These are phyloP conservation scores for Pythium apleroticum DNA, from an alignment of 352 stramenopile genomes.

Conservation along the genomic window DNA sequence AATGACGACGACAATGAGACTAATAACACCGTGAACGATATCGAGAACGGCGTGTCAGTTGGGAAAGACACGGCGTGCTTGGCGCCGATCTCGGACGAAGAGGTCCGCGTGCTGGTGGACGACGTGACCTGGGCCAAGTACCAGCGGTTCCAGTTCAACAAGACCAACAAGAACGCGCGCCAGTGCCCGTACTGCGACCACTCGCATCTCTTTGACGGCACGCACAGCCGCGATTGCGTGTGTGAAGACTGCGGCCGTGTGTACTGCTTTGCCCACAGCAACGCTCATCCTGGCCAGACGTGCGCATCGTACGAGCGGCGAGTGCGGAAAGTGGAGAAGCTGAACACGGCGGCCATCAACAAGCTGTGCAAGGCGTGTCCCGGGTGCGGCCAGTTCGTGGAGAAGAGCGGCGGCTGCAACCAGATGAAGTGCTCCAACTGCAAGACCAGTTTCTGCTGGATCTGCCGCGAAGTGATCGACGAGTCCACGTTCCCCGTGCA, in stretches of 20 bases:
- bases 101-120: conserved; percentile 47
- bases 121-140: conserved; percentile 67
- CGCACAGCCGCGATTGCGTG: conserved; percentile 37
- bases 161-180: conserved; percentile 60
- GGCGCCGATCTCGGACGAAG: conserved; percentile 35
- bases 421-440: conserved; percentile 90
- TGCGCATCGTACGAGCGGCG: conserved; percentile 60
- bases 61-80: conserved; percentile 80
- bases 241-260: conserved; percentile 45
- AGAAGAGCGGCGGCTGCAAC: conserved; percentile 87
- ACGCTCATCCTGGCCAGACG: conserved; percentile 58
- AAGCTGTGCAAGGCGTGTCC: conserved; percentile 55
- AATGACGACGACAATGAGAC: too few relatives aligned
- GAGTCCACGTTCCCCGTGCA: conserved; percentile 84
- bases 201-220: conserved; percentile 51
- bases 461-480: conserved; percentile 82
- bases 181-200: conserved; percentile 63
- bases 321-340: conserved; percentile 24
- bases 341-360: conserved; percentile 35
- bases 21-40: conserved; percentile 58
- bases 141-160: conserved; percentile 84
- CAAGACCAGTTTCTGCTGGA: conserved; percentile 87
- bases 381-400: conserved; percentile 47
- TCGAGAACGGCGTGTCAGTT: conserved; percentile 63
- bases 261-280: conserved; percentile 90